Percentiles rank a stretch among this genome's conserved stretches.
Evolutionary conservation across 805 yeast species (phyloP).

Genomic region (Barnettozyma salicaria): DNA sequence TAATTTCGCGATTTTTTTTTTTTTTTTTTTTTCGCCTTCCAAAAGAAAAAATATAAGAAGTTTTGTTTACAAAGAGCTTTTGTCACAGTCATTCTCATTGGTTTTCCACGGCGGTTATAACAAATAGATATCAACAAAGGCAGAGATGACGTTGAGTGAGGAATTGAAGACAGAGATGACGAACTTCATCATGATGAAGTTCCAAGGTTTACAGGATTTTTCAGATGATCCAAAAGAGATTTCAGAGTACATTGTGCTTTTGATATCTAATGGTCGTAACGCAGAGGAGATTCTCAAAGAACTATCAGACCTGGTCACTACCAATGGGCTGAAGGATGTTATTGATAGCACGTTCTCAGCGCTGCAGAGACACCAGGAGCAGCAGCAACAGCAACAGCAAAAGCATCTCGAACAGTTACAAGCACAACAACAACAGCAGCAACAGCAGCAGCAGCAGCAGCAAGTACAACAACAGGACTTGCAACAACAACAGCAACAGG

Average conservation of each 20-base stretch:
- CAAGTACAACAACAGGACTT: constrained; percentile 1
- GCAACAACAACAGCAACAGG: constrained; percentile 1
- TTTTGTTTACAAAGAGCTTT: too few relatives aligned
- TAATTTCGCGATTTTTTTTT: too few relatives aligned
- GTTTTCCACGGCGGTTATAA: too few relatives aligned
- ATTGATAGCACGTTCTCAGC: constrained; percentile 54
- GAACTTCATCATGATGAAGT: constrained; percentile 36
- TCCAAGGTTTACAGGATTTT: constrained; percentile 35
- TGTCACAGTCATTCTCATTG: too few relatives aligned
- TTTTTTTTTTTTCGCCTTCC: too few relatives aligned
- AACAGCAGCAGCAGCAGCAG: constrained; percentile 1
- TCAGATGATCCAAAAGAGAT: constrained; percentile 52
- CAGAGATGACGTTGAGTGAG: constrained; percentile 15
- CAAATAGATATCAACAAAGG: background rate
- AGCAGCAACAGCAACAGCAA: constrained; percentile 7
- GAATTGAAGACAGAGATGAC: constrained; percentile 38
- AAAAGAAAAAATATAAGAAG: too few relatives aligned
- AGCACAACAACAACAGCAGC: constrained; percentile 2
- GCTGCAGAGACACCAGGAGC: constrained; percentile 25
- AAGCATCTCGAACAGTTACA: constrained; percentile 3
- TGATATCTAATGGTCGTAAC: constrained; percentile 62
- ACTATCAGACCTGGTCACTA: constrained; percentile 54
- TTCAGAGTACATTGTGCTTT: constrained; percentile 67
- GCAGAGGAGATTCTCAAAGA: constrained; percentile 57
- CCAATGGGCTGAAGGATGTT: constrained; percentile 51